phyloP scores from a whole-genome alignment of 2,329 filamentous ascomycete species.

The Phaeosphaeriaceae sp. region DNA sequence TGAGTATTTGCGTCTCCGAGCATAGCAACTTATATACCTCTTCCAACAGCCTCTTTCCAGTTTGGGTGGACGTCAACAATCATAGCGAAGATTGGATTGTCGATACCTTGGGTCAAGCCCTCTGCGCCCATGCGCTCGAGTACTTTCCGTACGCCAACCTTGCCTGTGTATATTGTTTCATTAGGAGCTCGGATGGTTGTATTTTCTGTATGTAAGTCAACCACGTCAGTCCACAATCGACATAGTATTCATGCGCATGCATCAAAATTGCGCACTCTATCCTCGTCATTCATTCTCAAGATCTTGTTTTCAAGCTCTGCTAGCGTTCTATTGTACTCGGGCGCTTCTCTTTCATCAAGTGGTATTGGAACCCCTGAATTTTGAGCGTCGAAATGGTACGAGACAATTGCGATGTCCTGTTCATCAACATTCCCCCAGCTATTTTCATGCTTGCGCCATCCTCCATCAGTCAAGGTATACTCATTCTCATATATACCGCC shows the following conservation, averaged over 20 bases:
- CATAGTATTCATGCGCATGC: slow-evolving; percentile 32
- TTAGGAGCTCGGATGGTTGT: slow-evolving; percentile 14
- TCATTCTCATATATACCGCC: slow-evolving; percentile 35
- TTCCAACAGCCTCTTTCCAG: slow-evolving; percentile 21
- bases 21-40: slow-evolving; percentile 33
- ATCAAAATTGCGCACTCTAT: slow-evolving; percentile 32
- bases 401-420: slow-evolving; percentile 21
- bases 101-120: slow-evolving; percentile 26
- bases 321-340: slow-evolving; percentile 14
- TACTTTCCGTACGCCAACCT: slow-evolving; percentile 17
- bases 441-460: slow-evolving; percentile 25
- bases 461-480: slow-evolving; percentile 13
- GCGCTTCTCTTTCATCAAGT: slow-evolving; percentile 8
- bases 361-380: slow-evolving; percentile 27
- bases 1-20: slow-evolving; percentile 24
- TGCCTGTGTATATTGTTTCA: slow-evolving; percentile 13
- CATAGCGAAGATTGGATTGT: slow-evolving; percentile 34
- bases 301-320: slow-evolving; percentile 22
- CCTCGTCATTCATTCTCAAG: slow-evolving; percentile 27
- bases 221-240: slow-evolving; percentile 36
- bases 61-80: slow-evolving; percentile 24
- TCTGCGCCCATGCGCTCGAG: slow-evolving; percentile 31
- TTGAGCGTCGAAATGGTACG: slow-evolving; percentile 32
- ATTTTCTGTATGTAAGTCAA: slow-evolving; percentile 25
- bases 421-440: slow-evolving; percentile 30